Evolutionary conservation across 768 basidiomycete species (phyloP).

Genomic region (Lactifluus rugatus): DNA sequence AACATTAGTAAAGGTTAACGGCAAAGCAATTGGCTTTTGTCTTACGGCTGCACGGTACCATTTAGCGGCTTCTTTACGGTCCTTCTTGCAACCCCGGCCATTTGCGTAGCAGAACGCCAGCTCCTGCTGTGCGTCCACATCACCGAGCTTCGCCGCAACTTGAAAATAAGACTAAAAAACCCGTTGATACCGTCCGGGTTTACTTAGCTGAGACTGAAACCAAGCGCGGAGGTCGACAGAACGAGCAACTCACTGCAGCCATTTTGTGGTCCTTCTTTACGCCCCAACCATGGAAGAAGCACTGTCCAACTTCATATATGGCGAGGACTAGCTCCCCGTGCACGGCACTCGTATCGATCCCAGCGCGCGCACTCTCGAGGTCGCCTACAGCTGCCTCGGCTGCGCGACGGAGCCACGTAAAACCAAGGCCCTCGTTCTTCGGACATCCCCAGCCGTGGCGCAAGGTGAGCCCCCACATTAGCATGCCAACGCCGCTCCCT

Average conservation of each 20-base stretch:
- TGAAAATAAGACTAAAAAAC: constrained; percentile 62
- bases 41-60: constrained; percentile 85
- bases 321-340: constrained; percentile 75
- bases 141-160: constrained; percentile 76
- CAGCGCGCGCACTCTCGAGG: constrained; percentile 52
- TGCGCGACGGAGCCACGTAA: constrained; percentile 74
- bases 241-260: constrained; percentile 53
- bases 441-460: constrained; percentile 83
- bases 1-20: not conserved
- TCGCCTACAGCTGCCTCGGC: constrained; percentile 74
- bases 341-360: constrained; percentile 45
- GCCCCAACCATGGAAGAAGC: constrained; percentile 91
- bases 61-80: constrained; percentile 75
- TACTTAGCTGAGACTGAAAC: not conserved
- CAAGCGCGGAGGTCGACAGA: not conserved
- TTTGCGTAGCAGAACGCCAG: constrained; percentile 79
- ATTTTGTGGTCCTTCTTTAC: constrained; percentile 81
- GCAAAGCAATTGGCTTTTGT: constrained; percentile 4
- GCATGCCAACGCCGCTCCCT: constrained; percentile 82
- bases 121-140: constrained; percentile 79
- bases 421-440: constrained; percentile 70
- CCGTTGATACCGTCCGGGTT: not conserved
- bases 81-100: constrained; percentile 83
- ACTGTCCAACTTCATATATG: constrained; percentile 87
- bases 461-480: constrained; percentile 83